phyloP scores from a whole-genome alignment of 2,329 filamentous ascomycete genomes.

The Diatrype stigma region DNA sequence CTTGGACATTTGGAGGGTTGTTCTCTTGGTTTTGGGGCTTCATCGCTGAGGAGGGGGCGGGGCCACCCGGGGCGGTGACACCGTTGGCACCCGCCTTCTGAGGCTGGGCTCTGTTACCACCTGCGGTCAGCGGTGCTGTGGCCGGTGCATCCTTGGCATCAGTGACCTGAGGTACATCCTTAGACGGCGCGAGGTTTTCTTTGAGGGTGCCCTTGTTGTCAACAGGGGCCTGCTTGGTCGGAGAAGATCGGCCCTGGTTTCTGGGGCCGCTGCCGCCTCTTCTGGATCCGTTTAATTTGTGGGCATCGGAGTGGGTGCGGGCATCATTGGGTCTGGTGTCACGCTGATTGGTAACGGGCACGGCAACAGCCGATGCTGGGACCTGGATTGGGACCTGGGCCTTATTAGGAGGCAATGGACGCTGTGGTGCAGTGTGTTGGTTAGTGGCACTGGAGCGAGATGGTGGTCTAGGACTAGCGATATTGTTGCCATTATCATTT shows the following conservation, averaged over 20 bases:
- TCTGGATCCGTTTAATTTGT: constrained; percentile 13
- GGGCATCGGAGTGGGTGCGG: constrained; percentile 11
- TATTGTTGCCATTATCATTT: constrained; percentile 11
- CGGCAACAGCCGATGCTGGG: constrained; percentile 12
- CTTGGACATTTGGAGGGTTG: constrained; percentile 4
- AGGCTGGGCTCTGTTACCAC: constrained; percentile 15
- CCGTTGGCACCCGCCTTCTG: constrained; percentile 28
- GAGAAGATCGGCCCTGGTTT: constrained; percentile 7
- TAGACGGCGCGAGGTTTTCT: background rate
- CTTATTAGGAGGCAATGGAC: constrained; percentile 5
- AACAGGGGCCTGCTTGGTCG: constrained; percentile 5
- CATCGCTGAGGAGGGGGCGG: constrained; percentile 7
- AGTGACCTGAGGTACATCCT: constrained; percentile 1
- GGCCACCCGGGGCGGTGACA: constrained; percentile 9
- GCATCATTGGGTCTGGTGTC: constrained; percentile 17
- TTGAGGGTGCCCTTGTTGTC: constrained; percentile 8
- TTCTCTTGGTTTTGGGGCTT: constrained; percentile 9
- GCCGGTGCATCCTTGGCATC: constrained; percentile 6
- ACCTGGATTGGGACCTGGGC: background rate
- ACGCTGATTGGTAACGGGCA: constrained; percentile 13
- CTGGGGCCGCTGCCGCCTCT: constrained; percentile 4
- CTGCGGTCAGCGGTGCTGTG: constrained; percentile 11
- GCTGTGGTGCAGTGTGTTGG: background rate
- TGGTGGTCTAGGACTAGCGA: constrained; percentile 5
- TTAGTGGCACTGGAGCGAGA: background rate